Evolutionary conservation across 1,139 yeast genomes (phyloP), one percentile per base, ranked within the genome.

Genomic region (Wickerhamiella infanticola): DNA sequence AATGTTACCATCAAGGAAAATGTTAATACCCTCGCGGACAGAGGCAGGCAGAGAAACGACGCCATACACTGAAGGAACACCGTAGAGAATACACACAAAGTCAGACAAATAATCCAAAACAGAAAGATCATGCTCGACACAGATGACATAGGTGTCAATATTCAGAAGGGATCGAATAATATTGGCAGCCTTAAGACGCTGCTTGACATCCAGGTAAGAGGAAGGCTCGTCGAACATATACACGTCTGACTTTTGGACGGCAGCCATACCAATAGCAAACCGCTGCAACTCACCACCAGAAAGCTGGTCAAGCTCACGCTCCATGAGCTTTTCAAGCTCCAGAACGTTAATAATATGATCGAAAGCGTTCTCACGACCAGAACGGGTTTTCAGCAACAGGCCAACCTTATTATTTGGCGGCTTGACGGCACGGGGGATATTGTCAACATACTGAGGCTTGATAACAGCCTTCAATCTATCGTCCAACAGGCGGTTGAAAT

Each of bases 201-300:
- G 98, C 69, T 90, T 90, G 54, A 90, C 97, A 74, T 90, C 98
- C 65, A 90, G 72, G 68, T 90, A 90, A 11, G 98, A 90, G 27
- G 97, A 88, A 45, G 98, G 98, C 70, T 90, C 98, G 69, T 90
- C 98, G 65, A 90, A 90, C 98, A 90, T 90, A 68, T 90, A 90
- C 43, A 90, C 97, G 58, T 86, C 84, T 48, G 97, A 97, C 36
- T 71, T 72, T 68, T 90, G 97, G 42, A 88, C 88, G 72, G 95
- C 85, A 23, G 97, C 83, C 85, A 90, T 80, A 58, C 93, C 98
- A 63, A 90, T 81, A 43, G 98, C 97, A 63, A 90, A 90, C 71
- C 98, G 81, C 71, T 90, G 98, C 64, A 90, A 74, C 68, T 90
- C 98, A 65, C 98, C 98, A 78, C 98, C 98, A 44, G 95, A 84